Evolutionary conservation across 2,329 filamentous ascomycete species (phyloP), one percentile per base, ranked within the genome.

Genomic region (Trichophyton verrucosum): DNA sequence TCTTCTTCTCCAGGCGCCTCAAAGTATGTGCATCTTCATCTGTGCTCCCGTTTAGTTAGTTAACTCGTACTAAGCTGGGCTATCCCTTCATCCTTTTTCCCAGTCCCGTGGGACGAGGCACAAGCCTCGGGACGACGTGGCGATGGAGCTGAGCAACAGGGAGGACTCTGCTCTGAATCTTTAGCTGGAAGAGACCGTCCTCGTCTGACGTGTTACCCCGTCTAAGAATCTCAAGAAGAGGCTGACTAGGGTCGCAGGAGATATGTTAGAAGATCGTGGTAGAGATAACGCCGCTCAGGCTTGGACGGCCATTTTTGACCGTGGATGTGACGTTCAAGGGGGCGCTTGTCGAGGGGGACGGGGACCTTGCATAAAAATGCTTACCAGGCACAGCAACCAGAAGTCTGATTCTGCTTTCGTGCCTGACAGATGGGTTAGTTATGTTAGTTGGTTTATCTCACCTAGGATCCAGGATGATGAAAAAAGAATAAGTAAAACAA

Each of bases 121-220:
- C 24, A 38, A 64, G 58, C 62, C 60, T 64, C 62, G 62, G 62
- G 46, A 57, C 38, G 55, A 57, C 38, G 55, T 57, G 55, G 38
- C 55, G 55, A 42, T 15, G 22, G 55, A 57, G 38, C 40, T 44
- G 40, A 44, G 55, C n/a, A 57, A 24, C 33, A 38, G 8, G 5
- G 22, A 20, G 20, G 11, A 30, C 2, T 24, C 9, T 57, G 55
- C 30, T 38, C 33, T 38, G 33, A 13, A 13, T 11, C 33, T 38
- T 38, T 11, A 38, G 33, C 9, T 30, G 33, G 33, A 3, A 38
- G 15, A 27, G 27, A 56, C 27, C 33, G 6, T 30, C 27, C 6
- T 30, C 27, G 33, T 53, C 49, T 53, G 49, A 53, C 49, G 49
- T 53, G 49, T n/a, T 24, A 44, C 40, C 7, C 40, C 40, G 40